Evolutionary conservation across 192 early-diverging fungal genomes (phyloP), one percentile per base, ranked within the genome.

Genomic region (Podila epigama): DNA sequence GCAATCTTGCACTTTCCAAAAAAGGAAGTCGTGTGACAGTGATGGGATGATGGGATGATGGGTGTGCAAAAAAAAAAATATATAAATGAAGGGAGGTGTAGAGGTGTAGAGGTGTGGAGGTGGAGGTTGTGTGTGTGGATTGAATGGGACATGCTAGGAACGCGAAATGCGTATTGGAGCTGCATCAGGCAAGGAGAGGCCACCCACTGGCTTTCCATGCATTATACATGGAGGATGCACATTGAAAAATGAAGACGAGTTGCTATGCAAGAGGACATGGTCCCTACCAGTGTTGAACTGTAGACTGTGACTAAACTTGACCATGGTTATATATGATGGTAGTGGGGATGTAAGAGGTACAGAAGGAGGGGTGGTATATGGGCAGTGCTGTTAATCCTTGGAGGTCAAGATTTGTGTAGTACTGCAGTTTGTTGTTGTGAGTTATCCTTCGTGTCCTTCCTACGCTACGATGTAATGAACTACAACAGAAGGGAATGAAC

Each of bases 261-360:
- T 10, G 25, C 33, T 53, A 39, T 3, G 20, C 15, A 0, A 35
- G 15, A 25, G 22, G 25, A 44, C 15, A 3, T 28, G 12, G 12
- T 42, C 33, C 73, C 8, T 77, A 77, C 73, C 73, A 39, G 92
- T 86, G 66, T 95, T 95, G 69, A 95, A 85, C 80, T 92, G 89
- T 34, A 95, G 87, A 31, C 86, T 86, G 66, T 91, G 90, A 9
- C 92, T 92, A 63, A 95, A 95, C 84, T 95, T 95, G 90, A 95
- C 92, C 75, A 75, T 75, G 15, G 52, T 32, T n/a, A 44, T 20
- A 22, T n/a, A 22, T 10, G 48, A 33, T 35, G 40, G 25, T 50
- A 28, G 4, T 33, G 15, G 6, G 16, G 34, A 32, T 32, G 12
- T 22, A 22, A 48, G 11, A 48, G 15, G 44, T 18, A 5, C 9